phyloP scores from a whole-genome alignment of 345 rosid genomes.

The Linum tenue region DNA sequence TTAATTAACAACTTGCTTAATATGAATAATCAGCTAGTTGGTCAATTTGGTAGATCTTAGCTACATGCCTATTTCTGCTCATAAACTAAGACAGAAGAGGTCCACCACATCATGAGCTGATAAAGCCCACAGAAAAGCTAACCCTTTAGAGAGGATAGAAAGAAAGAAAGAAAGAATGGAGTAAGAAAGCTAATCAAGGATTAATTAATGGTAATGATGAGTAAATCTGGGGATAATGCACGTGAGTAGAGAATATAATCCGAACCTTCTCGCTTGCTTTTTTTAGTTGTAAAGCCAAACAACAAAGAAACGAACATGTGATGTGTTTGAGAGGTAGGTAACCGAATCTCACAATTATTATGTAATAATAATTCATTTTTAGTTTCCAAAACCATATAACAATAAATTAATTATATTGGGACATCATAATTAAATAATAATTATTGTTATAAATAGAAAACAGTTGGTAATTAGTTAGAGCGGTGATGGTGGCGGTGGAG shows the following conservation, averaged over 20 bases:
- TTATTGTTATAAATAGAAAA: too few relatives aligned
- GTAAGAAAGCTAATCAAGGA: background rate
- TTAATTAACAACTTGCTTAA: too few relatives aligned
- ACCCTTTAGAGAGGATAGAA: background rate
- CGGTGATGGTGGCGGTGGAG: background rate
- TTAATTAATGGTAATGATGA: background rate
- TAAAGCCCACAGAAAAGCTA: background rate
- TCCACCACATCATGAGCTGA: background rate
- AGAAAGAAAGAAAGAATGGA: background rate
- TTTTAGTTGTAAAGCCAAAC: too few relatives aligned
- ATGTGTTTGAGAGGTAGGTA: conserved; percentile 48
- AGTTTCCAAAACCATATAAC: too few relatives aligned
- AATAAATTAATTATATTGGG: background rate
- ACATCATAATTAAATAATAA: background rate
- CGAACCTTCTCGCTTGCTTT: background rate
- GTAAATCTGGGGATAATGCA: background rate
- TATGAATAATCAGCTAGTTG: too few relatives aligned
- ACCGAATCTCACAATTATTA: conserved; percentile 19
- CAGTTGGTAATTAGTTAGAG: background rate
- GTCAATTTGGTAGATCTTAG: too few relatives aligned
- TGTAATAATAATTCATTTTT: too few relatives aligned
- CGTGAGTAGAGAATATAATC: background rate
- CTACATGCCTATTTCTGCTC: too few relatives aligned
- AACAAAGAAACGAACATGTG: conserved; percentile 26
- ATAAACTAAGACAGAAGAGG: background rate